Evolutionary conservation across 1,139 yeast species (phyloP).

Genomic region (Pneumocystis wakefieldiae): DNA sequence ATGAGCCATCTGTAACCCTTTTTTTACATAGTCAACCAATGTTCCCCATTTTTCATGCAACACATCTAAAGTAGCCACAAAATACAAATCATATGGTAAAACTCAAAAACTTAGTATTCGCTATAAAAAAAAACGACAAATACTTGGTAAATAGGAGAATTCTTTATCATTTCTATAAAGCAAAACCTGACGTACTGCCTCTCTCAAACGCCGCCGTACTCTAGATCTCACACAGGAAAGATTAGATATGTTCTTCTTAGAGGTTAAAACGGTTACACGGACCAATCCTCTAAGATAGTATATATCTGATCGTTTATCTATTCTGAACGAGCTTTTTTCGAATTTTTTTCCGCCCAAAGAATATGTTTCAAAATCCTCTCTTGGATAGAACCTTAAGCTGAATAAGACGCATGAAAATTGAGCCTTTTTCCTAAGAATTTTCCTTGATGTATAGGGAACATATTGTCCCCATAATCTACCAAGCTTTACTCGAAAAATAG

Average conservation of each 20-base stretch:
- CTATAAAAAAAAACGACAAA: not conserved
- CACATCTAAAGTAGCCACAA: not conserved
- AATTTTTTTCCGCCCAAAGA: not conserved
- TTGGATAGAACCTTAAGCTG: not conserved
- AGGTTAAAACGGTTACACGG: not conserved
- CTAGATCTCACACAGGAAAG: not conserved
- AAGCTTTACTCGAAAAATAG: not conserved
- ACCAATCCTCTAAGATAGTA: not conserved
- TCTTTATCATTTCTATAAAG: not conserved
- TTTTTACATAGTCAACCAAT: not conserved
- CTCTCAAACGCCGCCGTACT: not conserved
- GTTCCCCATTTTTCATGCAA: not conserved
- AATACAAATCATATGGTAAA: not conserved
- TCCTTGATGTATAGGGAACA: not conserved
- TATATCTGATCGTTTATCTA: not conserved
- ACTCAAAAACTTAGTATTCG: not conserved
- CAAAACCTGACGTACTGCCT: not conserved
- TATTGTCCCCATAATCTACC: conserved; percentile 1
- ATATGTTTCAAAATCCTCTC: not conserved
- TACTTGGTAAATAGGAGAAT: not conserved
- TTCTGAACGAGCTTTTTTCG: not conserved
- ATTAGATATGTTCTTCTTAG: not conserved
- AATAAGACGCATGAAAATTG: not conserved
- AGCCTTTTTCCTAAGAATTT: not conserved
- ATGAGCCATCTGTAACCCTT: not conserved